phyloP scores from a whole-genome alignment of 2,329 filamentous ascomycete species.

The Lomentospora prolificans region DNA sequence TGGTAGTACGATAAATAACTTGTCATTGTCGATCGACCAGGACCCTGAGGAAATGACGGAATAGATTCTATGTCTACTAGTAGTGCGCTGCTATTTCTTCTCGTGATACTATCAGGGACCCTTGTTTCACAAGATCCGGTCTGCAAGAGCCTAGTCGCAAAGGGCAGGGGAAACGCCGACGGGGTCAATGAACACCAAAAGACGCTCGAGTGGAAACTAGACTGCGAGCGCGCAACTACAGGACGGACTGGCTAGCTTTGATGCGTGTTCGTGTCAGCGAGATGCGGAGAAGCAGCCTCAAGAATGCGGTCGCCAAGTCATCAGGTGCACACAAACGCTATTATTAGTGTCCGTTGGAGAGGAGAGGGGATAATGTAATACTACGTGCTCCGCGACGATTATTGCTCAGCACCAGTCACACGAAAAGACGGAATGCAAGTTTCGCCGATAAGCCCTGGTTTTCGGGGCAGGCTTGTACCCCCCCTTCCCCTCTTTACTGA shows the following conservation, averaged over 20 bases:
- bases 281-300: not conserved
- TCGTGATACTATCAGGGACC: not conserved
- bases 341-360: not conserved
- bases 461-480: no score
- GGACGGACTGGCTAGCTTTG: no score
- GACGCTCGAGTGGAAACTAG: no score
- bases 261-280: not conserved
- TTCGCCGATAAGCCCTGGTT: conserved; percentile 1
- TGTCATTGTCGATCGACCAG: no score
- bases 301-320: not conserved
- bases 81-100: not conserved
- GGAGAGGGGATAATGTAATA: not conserved
- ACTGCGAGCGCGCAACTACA: no score
- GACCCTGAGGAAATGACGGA: no score
- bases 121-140: not conserved
- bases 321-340: not conserved
- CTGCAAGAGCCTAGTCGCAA: not conserved
- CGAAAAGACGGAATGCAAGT: not conserved
- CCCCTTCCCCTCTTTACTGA: not conserved
- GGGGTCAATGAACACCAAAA: no score
- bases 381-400: not conserved
- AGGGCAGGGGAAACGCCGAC: no score
- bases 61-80: no score
- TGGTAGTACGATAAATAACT: no score
- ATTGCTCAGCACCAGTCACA: not conserved